Evolutionary conservation across 495 filamentous ascomycete genomes (phyloP).

Genomic region (Aspergillus sparsus): DNA sequence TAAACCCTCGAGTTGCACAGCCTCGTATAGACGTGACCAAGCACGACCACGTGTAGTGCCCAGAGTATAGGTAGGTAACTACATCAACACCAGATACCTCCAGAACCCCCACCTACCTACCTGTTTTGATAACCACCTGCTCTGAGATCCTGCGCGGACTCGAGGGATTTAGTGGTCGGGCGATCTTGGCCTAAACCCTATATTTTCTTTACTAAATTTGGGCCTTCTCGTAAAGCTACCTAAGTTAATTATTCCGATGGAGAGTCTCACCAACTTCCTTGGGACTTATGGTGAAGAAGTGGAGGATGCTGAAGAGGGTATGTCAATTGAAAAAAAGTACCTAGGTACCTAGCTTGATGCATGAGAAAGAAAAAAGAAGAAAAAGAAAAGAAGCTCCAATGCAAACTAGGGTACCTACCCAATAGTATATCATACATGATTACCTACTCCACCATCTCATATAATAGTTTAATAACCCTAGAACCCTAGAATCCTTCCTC

Average conservation of each 20-base stretch:
- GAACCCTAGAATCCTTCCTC: constrained; percentile 71
- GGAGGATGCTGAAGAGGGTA: constrained; percentile 62
- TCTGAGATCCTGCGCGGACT: no score
- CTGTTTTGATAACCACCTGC: no score
- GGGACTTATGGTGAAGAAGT: constrained; percentile 23
- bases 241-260: constrained; percentile 11
- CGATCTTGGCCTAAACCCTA: no score
- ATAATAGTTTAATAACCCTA: neutral
- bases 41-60: no score
- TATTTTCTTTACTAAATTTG: no score
- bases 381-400: neutral
- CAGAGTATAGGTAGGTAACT: no score
- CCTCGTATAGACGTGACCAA: no score
- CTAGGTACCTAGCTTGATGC: neutral
- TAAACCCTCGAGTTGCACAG: no score
- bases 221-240: no score
- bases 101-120: no score
- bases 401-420: neutral
- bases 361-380: neutral
- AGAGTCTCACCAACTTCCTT: constrained; percentile 20
- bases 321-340: constrained; percentile 24
- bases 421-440: neutral
- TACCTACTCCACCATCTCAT: neutral
- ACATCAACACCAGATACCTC: no score
- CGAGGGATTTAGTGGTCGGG: no score